Percentiles rank a stretch among this genome's conserved stretches.
phyloP scores from a whole-genome alignment of 306 rosid species.

The Potentilla sterilis region DNA sequence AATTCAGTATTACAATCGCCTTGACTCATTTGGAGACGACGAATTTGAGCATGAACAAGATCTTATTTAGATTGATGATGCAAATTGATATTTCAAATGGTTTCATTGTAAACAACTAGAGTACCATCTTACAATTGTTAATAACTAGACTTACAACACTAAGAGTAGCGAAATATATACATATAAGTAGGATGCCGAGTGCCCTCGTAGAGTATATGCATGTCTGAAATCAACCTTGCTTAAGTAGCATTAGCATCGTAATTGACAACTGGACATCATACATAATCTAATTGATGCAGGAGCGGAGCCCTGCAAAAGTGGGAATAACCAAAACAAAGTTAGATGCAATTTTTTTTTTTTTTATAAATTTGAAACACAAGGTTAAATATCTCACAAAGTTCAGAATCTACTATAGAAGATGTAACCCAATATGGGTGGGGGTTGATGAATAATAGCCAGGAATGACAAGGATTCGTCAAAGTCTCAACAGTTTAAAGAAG shows the following conservation, averaged over 20 bases:
- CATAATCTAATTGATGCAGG: constrained; percentile 20
- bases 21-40: not conserved
- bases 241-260: constrained; percentile 16
- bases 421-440: constrained; percentile 10
- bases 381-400: constrained; percentile 17
- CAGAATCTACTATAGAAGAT: constrained; percentile 19
- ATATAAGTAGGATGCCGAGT: constrained; percentile 2
- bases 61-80: not conserved
- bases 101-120: not conserved
- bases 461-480: constrained; percentile 8
- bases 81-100: not conserved
- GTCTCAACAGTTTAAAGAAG: constrained; percentile 3
- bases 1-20: not conserved
- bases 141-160: not conserved
- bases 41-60: not conserved
- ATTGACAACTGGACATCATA: not conserved
- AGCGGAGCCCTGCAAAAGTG: constrained; percentile 46
- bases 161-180: constrained; percentile 17
- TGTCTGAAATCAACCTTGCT: not conserved
- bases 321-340: constrained; percentile 7
- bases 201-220: not conserved
- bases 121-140: not conserved
- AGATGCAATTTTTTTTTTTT: not conserved
- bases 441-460: not conserved
- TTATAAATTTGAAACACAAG: not conserved